Percentiles rank a stretch among this genome's conserved stretches.
These are phyloP conservation scores for Monosporascus sp. DNA, from an alignment of 2,329 filamentous ascomycete species.

Conservation along the genomic window DNA sequence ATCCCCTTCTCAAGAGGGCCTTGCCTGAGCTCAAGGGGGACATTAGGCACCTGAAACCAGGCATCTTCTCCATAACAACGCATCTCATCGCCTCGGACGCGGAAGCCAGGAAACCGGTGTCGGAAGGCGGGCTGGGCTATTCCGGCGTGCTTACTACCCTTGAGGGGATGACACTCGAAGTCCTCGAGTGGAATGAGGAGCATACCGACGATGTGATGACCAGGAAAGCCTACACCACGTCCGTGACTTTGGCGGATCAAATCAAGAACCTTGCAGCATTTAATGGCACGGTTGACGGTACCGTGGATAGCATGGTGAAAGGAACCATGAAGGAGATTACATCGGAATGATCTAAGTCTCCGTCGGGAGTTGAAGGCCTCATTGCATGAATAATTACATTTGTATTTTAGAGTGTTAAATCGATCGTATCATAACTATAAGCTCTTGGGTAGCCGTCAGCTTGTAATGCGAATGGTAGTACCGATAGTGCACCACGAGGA, in stretches of 20 bases:
- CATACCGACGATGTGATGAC: slow-evolving; percentile 18
- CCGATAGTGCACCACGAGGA: no score
- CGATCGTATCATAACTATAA: no score
- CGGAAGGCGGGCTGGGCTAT: slow-evolving; percentile 35
- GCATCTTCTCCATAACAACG: slow-evolving; percentile 35
- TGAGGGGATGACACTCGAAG: slow-evolving; percentile 34
- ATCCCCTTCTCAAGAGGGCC: slow-evolving; percentile 20
- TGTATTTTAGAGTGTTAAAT: no score
- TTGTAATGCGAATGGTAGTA: no score
- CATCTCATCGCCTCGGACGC: slow-evolving; percentile 33
- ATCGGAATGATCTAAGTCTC: background rate
- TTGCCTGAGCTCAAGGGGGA: slow-evolving; percentile 30
- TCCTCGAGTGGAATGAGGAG: slow-evolving; percentile 37
- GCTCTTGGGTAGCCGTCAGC: no score
- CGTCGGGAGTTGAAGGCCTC: no score
- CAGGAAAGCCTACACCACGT: background rate
- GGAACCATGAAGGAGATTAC: background rate
- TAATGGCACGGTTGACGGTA: background rate
- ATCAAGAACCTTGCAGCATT: background rate
- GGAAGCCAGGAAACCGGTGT: slow-evolving; percentile 24
- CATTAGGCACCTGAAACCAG: slow-evolving; percentile 32
- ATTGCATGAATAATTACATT: no score
- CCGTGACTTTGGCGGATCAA: background rate
- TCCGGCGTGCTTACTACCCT: slow-evolving; percentile 32
- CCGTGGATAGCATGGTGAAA: background rate